Evolutionary conservation across 495 filamentous ascomycete genomes (phyloP), one percentile per base, ranked within the genome.

Genomic region (Aspergillus nidulans): DNA sequence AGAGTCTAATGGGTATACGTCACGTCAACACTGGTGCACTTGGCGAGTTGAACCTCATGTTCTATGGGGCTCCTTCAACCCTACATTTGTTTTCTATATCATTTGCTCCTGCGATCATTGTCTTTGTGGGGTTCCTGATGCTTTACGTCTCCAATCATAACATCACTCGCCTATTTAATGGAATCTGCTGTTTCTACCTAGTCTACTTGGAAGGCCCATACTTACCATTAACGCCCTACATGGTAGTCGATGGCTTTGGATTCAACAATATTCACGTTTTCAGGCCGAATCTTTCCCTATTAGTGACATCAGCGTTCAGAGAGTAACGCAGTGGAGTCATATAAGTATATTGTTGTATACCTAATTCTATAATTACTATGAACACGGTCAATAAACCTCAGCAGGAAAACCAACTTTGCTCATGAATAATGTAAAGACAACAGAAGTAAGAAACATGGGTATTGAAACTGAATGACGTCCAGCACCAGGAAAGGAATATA

Each of bases 1-100:
- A 42, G 53, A 59, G 40, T 59, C 52, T 46, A 55, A 43, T 34
- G 30, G 30, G 30, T 47, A 53, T 39, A 25, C 38, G 51, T 34
- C 15, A 6, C 21, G 43, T 36, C 38, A 44, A 42, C 15, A 43
- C 12, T n/a, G 20, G 12, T 15, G 20, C 21, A 21, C 15, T 24
- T 30, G 24, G 18, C 36, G 44, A 47, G 44, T 25, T 16, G 25
- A 28, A 21, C 21, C 16, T 18, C 9, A 34, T 18, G 7, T 21
- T 6, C 21, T 13, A 19, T 21, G 28, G 8, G 8, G 8, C n/a
- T 13, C 19, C 45, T 18, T 36, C 16, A 13, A 4, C 45, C 23
- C 8, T 36, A 28, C 44, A 4, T 3, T 6, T 32, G 6, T 3
- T 15, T 40, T 40, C 6, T n/a, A 18, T 30, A 30, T 46, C 24